phyloP scores from a whole-genome alignment of 192 early-diverging fungal species.

The Coemansia sp. region DNA sequence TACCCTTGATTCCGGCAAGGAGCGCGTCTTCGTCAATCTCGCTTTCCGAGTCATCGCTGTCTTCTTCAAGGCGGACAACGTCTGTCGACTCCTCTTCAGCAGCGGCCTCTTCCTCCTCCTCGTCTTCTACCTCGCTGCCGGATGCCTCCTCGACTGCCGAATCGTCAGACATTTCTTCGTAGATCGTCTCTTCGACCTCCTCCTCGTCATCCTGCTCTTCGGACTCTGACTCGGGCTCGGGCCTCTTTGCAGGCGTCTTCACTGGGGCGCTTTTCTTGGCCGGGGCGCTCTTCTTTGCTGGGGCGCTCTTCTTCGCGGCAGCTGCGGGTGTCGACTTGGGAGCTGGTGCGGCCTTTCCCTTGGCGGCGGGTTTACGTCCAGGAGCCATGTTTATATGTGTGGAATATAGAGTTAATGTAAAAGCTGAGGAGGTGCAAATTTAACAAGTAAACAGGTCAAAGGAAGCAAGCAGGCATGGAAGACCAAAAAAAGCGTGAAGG shows the following conservation, averaged over 20 bases:
- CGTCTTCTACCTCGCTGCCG: conserved; percentile 27
- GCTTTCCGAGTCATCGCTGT: conserved; percentile 24
- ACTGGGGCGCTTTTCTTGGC: conserved; percentile 26
- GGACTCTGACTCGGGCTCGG: conserved; percentile 34
- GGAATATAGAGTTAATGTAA: not conserved
- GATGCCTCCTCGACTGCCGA: conserved; percentile 41
- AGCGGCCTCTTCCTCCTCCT: conserved; percentile 7
- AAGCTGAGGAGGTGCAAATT: not conserved
- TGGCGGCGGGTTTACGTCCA: conserved; percentile 19
- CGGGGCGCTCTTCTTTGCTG: conserved; percentile 17
- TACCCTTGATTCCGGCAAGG: conserved; percentile 42
- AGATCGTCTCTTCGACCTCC: conserved; percentile 43
- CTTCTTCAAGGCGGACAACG: conserved; percentile 18
- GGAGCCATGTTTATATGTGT: conserved; percentile 14
- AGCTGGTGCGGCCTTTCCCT: conserved; percentile 18
- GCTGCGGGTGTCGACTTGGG: conserved; percentile 17
- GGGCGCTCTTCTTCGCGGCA: conserved; percentile 25
- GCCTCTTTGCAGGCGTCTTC: conserved; percentile 19
- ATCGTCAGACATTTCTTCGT: conserved; percentile 44
- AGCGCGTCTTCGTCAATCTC: conserved; percentile 46
- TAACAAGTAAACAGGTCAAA: not conserved
- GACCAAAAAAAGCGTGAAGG: not conserved
- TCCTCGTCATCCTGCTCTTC: conserved; percentile 45
- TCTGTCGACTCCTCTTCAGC: conserved; percentile 23
- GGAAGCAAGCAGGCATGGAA: not conserved